Base-by-base conservation (phyloP, 2,329 filamentous ascomycete genomes). In the Sordariomycetes sp. region DNA sequence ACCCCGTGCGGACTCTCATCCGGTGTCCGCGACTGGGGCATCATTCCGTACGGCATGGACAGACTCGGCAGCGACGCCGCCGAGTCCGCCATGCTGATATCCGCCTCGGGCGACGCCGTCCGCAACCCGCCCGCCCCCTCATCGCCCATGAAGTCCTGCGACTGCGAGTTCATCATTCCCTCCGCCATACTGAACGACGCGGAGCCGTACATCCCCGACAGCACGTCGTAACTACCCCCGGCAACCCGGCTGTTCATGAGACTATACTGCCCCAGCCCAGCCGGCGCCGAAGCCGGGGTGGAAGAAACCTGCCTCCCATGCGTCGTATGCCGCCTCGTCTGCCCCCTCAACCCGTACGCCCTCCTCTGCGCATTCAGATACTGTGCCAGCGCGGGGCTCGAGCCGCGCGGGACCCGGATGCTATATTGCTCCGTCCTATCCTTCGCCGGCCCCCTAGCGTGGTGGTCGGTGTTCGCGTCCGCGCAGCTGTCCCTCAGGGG, bases 281-380 rank as follows among this genome's bases (percentile, higher is more conserved):
- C 60, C 10, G 59, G 55, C 42, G 61, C 58, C 28, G 60, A 50
- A 55, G 24, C 60, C 53, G 53, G 60, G 59, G 2, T 13, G 15
- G 36, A 35, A 15, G 54, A 56, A 20, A 34, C 34, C 12, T 42
- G 39, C 8, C 39, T 25, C 24, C 17, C 25, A 7, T 22, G n/a
- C n/a, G 20, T n/a, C 7, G 45, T 24, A 20, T 50, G 45, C 22
- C 45, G 45, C 45, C 45, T 50, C n/a, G 25, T 10, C 15, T 34
- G 15, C 28, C 50, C 39, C 10, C 42, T 22, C n/a, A 42, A 42
- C 10, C 50, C 54, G 52, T 67, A 67, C 5, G 67, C 65, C 28
- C 67, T 66, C 6, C 70, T 66, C 51, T 72, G 70, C 6, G 66
- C 64, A 25, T 69, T 68, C 8, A 71, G 62, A 57, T 70, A 72